Evolutionary conservation across 345 rosid genomes (phyloP).

Genomic region (Eucalyptus marginata): DNA sequence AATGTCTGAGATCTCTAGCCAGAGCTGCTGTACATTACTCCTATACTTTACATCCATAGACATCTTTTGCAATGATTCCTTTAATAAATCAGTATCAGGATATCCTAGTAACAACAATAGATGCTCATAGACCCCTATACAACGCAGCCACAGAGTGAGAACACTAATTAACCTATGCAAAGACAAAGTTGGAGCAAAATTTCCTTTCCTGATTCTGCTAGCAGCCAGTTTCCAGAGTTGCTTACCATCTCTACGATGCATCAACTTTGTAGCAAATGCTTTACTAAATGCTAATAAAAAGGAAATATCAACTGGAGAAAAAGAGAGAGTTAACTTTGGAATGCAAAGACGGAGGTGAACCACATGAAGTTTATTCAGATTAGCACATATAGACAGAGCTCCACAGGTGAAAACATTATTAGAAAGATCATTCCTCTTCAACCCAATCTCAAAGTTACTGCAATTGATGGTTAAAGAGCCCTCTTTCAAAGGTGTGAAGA

Average conservation of each 20-base stretch:
- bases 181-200: slow-evolving; percentile 46
- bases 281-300: slow-evolving; percentile 31
- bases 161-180: slow-evolving; percentile 35
- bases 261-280: slow-evolving; percentile 27
- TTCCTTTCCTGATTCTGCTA: slow-evolving; percentile 34
- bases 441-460: slow-evolving; percentile 35
- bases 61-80: slow-evolving; percentile 27
- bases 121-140: slow-evolving; percentile 50
- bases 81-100: slow-evolving; percentile 29
- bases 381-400: slow-evolving; percentile 16
- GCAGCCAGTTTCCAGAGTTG: slow-evolving; percentile 78
- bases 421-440: slow-evolving; percentile 30
- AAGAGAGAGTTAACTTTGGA: slow-evolving; percentile 38
- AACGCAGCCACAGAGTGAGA: slow-evolving; percentile 58
- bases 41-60: slow-evolving; percentile 23
- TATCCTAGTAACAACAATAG: slow-evolving; percentile 44
- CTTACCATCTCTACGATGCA: slow-evolving; percentile 48
- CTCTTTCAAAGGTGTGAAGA: slow-evolving; percentile 37
- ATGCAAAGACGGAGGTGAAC: slow-evolving; percentile 27
- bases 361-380: slow-evolving; percentile 41
- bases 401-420: slow-evolving; percentile 15
- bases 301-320: slow-evolving; percentile 50
- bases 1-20: slow-evolving; percentile 42
- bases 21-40: slow-evolving; percentile 33
- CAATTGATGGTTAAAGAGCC: slow-evolving; percentile 35